Evolutionary conservation across 2,329 filamentous ascomycete genomes (phyloP).

Genomic region (Alternaria longipes): DNA sequence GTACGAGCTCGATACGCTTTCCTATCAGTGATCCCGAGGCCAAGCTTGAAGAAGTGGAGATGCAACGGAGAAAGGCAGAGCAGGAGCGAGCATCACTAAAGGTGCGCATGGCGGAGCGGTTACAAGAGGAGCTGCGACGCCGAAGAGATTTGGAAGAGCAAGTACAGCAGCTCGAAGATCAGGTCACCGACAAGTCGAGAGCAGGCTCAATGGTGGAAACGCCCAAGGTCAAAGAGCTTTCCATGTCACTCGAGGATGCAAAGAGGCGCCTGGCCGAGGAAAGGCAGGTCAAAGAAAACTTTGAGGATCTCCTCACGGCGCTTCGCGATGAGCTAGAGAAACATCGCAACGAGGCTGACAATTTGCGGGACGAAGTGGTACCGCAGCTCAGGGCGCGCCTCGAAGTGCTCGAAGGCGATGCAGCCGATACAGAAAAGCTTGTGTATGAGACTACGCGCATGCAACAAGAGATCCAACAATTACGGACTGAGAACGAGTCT

Average conservation of each 20-base stretch:
- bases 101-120: conserved; percentile 82
- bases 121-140: conserved; percentile 84
- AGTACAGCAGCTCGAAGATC: conserved; percentile 81
- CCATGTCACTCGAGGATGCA: conserved; percentile 81
- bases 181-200: conserved; percentile 60
- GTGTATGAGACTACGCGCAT: conserved; percentile 84
- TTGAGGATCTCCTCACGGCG: conserved; percentile 88
- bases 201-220: conserved; percentile 40
- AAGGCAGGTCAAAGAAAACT: conserved; percentile 86
- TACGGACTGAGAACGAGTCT: conserved; percentile 73
- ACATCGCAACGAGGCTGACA: conserved; percentile 87
- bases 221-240: conserved; percentile 77
- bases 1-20: conserved; percentile 83
- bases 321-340: conserved; percentile 84
- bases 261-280: conserved; percentile 85
- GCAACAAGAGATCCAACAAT: conserved; percentile 74
- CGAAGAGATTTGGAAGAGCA: conserved; percentile 82
- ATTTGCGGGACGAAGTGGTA: conserved; percentile 86
- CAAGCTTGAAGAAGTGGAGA: conserved; percentile 77
- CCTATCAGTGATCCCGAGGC: conserved; percentile 68
- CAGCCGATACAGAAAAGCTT: conserved; percentile 74
- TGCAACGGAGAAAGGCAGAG: conserved; percentile 81
- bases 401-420: conserved; percentile 79
- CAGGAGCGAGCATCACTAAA: conserved; percentile 90
- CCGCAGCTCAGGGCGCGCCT: conserved; percentile 79